phyloP scores from a whole-genome alignment of 352 stramenopile species.

The Aphanomyces euteiches region DNA sequence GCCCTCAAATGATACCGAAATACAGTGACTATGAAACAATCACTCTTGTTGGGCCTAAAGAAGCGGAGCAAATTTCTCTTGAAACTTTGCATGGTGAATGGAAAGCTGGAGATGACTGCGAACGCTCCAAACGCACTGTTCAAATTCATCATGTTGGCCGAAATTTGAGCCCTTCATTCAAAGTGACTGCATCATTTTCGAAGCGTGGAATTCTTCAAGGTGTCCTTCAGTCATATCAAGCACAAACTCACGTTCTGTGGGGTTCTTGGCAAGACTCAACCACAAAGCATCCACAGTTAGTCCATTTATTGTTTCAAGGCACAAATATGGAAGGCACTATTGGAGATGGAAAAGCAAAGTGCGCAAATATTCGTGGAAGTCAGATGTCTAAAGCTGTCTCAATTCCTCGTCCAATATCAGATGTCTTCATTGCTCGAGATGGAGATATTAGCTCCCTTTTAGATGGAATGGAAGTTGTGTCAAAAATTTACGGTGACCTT shows the following conservation, averaged over 20 bases:
- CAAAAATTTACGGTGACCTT: constrained; percentile 32
- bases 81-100: constrained; percentile 57
- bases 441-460: constrained; percentile 41
- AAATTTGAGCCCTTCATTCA: constrained; percentile 44
- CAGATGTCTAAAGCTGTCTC: constrained; percentile 60
- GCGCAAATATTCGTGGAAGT: constrained; percentile 49
- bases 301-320: constrained; percentile 63
- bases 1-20: constrained; percentile 74
- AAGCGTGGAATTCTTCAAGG: constrained; percentile 60
- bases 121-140: constrained; percentile 58
- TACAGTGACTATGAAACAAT: constrained; percentile 89
- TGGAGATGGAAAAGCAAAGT: constrained; percentile 57
- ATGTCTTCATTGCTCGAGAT: constrained; percentile 66
- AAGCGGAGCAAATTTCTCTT: background rate
- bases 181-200: constrained; percentile 62
- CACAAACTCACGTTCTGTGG: constrained; percentile 34
- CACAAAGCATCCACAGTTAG: constrained; percentile 64
- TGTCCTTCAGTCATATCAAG: constrained; percentile 17
- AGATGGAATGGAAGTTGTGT: background rate
- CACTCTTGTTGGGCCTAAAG: constrained; percentile 43
- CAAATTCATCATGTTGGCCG: constrained; percentile 62
- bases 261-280: constrained; percentile 75
- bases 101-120: constrained; percentile 69
- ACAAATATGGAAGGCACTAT: constrained; percentile 55
- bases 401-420: constrained; percentile 71